A percentile compares a stretch with the other conserved stretches of the same genome.
Conservation (phyloP, 805 yeast species). For the Myxozyma sirexii region DNA sequence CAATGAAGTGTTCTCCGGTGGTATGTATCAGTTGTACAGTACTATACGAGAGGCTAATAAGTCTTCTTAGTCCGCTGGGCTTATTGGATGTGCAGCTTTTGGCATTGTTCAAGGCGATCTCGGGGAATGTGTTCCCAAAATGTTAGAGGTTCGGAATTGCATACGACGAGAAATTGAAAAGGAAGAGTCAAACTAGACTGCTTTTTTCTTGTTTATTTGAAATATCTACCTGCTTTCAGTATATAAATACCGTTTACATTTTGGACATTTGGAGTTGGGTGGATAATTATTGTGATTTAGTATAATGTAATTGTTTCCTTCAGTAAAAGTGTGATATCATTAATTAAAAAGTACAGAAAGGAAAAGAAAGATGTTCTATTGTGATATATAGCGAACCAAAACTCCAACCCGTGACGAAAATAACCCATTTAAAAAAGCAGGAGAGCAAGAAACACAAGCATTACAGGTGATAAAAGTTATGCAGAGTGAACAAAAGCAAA, state of each 20-base stretch:
- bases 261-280: no score
- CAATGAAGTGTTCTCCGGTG: background rate
- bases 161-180: background rate
- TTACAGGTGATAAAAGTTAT: background rate
- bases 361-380: no score
- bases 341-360: no score
- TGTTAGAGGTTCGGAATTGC: background rate
- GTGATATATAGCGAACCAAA: background rate
- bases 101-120: background rate
- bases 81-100: background rate
- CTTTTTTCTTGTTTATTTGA: no score
- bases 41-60: no score
- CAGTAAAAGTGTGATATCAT: no score
- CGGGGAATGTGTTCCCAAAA: background rate
- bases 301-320: no score
- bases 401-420: slow-evolving; percentile 1
- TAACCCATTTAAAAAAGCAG: background rate
- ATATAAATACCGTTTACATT: no score
- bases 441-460: background rate
- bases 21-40: background rate
- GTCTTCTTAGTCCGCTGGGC: background rate
- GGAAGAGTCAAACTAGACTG: no score
- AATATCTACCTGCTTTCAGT: no score
- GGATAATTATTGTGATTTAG: no score
- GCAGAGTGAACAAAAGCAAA: no score